phyloP scores from a whole-genome alignment of 768 basidiomycete species.

The Boletellus ananas region DNA sequence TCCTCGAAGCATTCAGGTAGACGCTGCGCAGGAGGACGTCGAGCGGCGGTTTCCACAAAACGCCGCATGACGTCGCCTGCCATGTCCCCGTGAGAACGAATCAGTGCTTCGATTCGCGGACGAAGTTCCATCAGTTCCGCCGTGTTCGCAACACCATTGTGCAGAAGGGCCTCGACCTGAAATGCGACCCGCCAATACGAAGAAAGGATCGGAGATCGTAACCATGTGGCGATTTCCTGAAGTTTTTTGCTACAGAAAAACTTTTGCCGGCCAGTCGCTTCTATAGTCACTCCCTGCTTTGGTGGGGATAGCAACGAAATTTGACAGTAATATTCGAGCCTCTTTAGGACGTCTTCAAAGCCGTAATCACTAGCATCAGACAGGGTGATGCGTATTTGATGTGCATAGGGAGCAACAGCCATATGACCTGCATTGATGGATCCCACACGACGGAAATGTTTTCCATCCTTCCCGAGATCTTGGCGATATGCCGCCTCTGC shows the following conservation, averaged over 20 bases:
- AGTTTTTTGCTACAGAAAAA: constrained; percentile 54
- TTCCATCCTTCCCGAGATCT: constrained; percentile 30
- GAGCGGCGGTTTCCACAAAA: constrained; percentile 48
- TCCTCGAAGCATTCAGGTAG: constrained; percentile 46
- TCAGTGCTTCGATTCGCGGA: constrained; percentile 41
- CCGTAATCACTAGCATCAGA: constrained; percentile 42
- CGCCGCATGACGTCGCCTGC: constrained; percentile 51
- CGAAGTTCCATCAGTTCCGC: constrained; percentile 49
- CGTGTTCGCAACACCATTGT: constrained; percentile 59
- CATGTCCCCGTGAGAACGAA: constrained; percentile 30
- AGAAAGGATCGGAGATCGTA: constrained; percentile 39
- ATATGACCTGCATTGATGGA: constrained; percentile 57
- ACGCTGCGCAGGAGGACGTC: constrained; percentile 40
- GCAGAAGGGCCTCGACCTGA: constrained; percentile 69
- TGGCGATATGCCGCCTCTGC: constrained; percentile 54
- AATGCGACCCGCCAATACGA: constrained; percentile 63
- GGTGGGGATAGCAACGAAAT: constrained; percentile 43
- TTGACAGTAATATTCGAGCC: constrained; percentile 53
- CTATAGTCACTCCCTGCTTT: constrained; percentile 38
- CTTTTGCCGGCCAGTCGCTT: constrained; percentile 40
- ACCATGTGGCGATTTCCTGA: constrained; percentile 39
- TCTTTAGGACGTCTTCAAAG: constrained; percentile 35
- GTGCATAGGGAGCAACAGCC: constrained; percentile 63
- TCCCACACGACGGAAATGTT: constrained; percentile 55
- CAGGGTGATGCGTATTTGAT: constrained; percentile 63